These are phyloP conservation scores for Phytopythium litorale DNA, from an alignment of 352 stramenopile species.

Conservation along the genomic window DNA sequence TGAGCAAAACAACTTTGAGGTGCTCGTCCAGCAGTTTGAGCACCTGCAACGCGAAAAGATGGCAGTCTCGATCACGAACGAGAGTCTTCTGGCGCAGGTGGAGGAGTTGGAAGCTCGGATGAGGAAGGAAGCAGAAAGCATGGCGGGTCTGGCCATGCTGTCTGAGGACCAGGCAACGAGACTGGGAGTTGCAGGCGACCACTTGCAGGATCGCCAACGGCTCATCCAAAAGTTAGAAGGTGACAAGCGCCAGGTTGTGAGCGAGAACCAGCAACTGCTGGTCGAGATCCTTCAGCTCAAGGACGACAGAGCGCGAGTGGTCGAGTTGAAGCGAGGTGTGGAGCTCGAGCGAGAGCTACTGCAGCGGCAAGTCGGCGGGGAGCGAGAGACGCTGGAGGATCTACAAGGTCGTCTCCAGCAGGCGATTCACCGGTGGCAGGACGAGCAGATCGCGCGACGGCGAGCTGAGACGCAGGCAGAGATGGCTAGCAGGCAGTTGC, in stretches of 20 bases:
- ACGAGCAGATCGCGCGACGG: constrained; percentile 37
- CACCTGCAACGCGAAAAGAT: constrained; percentile 25
- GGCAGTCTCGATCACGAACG: not conserved
- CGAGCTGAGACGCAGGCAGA: constrained; percentile 38
- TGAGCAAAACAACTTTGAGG: constrained; percentile 64
- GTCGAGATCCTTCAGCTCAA: constrained; percentile 47
- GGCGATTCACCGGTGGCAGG: constrained; percentile 47
- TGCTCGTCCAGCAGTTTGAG: constrained; percentile 62
- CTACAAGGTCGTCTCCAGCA: constrained; percentile 49
- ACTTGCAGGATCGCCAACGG: not conserved
- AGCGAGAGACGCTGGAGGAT: constrained; percentile 53
- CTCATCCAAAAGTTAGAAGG: constrained; percentile 13
- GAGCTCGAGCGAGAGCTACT: constrained; percentile 18
- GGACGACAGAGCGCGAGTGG: constrained; percentile 31
- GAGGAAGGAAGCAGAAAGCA: not conserved
- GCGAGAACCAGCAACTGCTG: constrained; percentile 43
- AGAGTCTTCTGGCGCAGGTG: not conserved
- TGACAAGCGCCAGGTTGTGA: constrained; percentile 18
- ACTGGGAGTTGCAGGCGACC: not conserved
- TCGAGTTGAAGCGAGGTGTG: constrained; percentile 26
- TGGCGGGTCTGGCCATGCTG: not conserved
- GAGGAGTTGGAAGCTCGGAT: not conserved
- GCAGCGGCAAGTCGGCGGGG: constrained; percentile 32
- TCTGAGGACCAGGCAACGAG: not conserved
- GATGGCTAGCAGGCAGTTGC: constrained; percentile 22